Base-by-base conservation (phyloP, 2,329 filamentous ascomycete genomes). In the Ceratocystiopsis sp. region DNA sequence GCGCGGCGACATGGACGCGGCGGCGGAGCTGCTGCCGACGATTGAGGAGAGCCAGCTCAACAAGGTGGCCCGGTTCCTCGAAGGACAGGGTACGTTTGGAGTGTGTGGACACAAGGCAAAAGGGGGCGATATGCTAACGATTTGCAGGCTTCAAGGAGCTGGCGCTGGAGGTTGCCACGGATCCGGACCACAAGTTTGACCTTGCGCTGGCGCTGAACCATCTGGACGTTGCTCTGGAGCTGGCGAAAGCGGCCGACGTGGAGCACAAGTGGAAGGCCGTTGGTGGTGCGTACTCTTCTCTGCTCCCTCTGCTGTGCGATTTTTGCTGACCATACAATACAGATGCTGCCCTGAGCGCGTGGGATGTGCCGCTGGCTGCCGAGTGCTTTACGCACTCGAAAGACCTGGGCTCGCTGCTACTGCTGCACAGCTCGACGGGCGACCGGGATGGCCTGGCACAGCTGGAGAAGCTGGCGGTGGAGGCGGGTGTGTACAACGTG, bases 181-280 rank as follows among this genome's bases (percentile, higher is more conserved):
- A 98, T 54, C 71, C 83, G 0, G 91, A 98, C 63, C 91, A 98
- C 65, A 91, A 93, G 57, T 96, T 98, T 54, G 91, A 98, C 47
- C 73, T 98, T 18, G 81, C 91, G 0, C 69, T 98, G 32, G 73
- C 77, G 3, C 69, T 98, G 37, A 84, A 80, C 53, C 81, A 91
- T 49, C 74, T 96, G 14, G 74, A 87, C 36, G 83, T 89, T 55
- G 89, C 89, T 1, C 71, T 94, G 3, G 78, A 86, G 47, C 76
- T 96, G 41, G 89, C 91, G 8, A 73, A 78, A 36, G 71, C 82
- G 58, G 82, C 85, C 12, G 81, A 95, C 50, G 83, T 78, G 1
- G 91, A 96, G 59, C 89, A 96, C 64, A 94, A 94, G 64, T 98
- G 91, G 91, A 96, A 96, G 71, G 87, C 78, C 4, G 84, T 98